A percentile compares a stretch with the other conserved stretches of the same genome.
phyloP scores from a whole-genome alignment of 164 flowering plant species.

The Tetracentron sinense region DNA sequence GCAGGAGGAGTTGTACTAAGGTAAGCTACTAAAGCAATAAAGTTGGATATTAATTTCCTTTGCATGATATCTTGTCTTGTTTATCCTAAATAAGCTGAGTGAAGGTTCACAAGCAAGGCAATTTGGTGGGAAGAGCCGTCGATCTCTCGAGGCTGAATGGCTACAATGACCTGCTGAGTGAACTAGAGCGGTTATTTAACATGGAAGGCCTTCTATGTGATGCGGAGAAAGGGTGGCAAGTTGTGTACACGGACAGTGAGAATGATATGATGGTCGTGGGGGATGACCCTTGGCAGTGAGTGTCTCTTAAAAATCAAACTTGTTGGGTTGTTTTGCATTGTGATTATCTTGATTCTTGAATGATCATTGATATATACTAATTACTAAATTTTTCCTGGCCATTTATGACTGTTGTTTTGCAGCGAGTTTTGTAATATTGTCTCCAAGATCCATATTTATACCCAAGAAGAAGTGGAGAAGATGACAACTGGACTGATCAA shows the following conservation, averaged over 20 bases:
- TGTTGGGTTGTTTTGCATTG: neutral
- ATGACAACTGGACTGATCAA: conserved; percentile 50
- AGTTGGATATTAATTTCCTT: conserved; percentile 3
- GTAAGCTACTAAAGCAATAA: conserved; percentile 31
- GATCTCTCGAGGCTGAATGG: conserved; percentile 72
- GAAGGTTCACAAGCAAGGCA: conserved; percentile 98
- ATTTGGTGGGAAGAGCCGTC: conserved; percentile 80
- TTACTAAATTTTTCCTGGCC: neutral
- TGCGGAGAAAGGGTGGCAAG: conserved; percentile 76
- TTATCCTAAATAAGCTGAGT: conserved; percentile 16
- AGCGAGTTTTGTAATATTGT: conserved; percentile 80
- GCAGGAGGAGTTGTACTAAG: conserved; percentile 86
- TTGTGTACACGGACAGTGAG: conserved; percentile 84
- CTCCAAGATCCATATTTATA: conserved; percentile 69
- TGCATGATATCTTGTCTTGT: conserved; percentile 10
- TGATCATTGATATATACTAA: neutral
- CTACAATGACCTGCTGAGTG: conserved; percentile 57
- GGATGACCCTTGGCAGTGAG: conserved; percentile 97
- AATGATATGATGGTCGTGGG: conserved; percentile 88
- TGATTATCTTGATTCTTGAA: neutral
- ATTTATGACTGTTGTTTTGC: conserved; percentile 12
- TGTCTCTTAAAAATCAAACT: conserved; percentile 10
- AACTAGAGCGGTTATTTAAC: conserved; percentile 73
- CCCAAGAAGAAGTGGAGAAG: conserved; percentile 81
- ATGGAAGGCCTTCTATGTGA: conserved; percentile 80